Evolutionary conservation across 2,329 filamentous ascomycete species (phyloP).

Genomic region (Diaporthe australafricana): DNA sequence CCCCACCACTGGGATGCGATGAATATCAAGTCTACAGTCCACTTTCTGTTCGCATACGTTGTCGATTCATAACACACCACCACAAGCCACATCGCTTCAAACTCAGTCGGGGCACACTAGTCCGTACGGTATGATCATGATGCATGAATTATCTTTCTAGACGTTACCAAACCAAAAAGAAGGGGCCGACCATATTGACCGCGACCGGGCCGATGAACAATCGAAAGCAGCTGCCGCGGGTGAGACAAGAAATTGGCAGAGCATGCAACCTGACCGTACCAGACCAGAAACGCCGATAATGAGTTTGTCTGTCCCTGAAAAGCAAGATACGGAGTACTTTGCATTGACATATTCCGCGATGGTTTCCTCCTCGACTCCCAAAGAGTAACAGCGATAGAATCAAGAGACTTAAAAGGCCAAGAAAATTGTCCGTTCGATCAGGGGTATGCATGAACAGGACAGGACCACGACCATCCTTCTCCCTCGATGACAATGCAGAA

Average conservation of each 20-base stretch:
- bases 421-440: neutral
- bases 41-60: neutral
- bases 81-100: neutral
- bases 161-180: neutral
- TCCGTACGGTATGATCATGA: constrained; percentile 6
- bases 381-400: neutral
- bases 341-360: neutral
- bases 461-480: neutral
- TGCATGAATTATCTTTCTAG: constrained; percentile 34
- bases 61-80: neutral
- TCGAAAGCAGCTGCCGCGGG: no score
- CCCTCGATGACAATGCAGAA: neutral
- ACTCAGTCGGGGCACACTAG: neutral
- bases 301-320: neutral
- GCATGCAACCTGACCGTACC: neutral
- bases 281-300: constrained; percentile 17
- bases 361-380: neutral
- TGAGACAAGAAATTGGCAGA: no score
- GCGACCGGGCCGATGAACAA: no score
- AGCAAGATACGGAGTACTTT: no score
- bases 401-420: neutral
- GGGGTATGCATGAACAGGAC: constrained; percentile 14
- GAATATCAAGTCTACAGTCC: neutral
- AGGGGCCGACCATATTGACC: neutral
- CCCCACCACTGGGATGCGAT: neutral